These are phyloP conservation scores for Staphylotrichum longicolle DNA, from an alignment of 495 filamentous ascomycete species.

Conservation along the genomic window DNA sequence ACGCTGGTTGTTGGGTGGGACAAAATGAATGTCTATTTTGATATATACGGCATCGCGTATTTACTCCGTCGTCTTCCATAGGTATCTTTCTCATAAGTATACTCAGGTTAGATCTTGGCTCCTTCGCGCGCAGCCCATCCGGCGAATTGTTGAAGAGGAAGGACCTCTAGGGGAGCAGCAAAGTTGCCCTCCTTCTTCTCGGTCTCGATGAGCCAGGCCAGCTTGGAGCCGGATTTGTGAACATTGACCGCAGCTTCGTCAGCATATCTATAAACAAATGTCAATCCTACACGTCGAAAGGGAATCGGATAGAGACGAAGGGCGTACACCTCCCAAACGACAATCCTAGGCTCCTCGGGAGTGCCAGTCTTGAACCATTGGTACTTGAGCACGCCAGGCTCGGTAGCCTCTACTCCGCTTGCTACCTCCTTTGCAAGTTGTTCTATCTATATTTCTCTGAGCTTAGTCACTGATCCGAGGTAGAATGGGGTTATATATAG, in stretches of 20 bases:
- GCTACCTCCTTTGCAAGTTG: slow-evolving; percentile 21
- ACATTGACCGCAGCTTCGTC: slow-evolving; percentile 26
- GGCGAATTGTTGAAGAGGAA: slow-evolving; percentile 20
- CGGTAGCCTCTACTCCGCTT: slow-evolving; percentile 25
- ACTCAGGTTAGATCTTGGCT: slow-evolving; percentile 7
- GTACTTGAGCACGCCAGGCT: slow-evolving; percentile 30
- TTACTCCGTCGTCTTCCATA: too few species aligned
- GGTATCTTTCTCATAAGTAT: too few species aligned
- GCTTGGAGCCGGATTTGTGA: slow-evolving; percentile 26
- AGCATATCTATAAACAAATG: slow-evolving; percentile 19
- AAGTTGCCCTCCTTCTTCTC: slow-evolving; percentile 26
- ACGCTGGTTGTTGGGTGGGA: too few species aligned
- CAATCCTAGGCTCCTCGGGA: slow-evolving; percentile 23
- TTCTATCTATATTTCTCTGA: slow-evolving; percentile 19
- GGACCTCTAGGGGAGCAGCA: slow-evolving; percentile 18
- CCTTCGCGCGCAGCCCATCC: slow-evolving; percentile 12
- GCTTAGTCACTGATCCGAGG: not conserved
- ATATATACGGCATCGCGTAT: too few species aligned
- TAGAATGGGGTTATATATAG: not conserved
- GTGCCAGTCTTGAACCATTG: slow-evolving; percentile 26
- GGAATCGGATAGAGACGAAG: not conserved
- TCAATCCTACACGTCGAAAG: too few species aligned
- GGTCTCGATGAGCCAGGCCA: slow-evolving; percentile 20
- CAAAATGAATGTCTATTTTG: too few species aligned
- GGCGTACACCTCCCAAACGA: slow-evolving; percentile 29